Conservation (phyloP, 768 basidiomycete species). For the Mycena indigotica region DNA sequence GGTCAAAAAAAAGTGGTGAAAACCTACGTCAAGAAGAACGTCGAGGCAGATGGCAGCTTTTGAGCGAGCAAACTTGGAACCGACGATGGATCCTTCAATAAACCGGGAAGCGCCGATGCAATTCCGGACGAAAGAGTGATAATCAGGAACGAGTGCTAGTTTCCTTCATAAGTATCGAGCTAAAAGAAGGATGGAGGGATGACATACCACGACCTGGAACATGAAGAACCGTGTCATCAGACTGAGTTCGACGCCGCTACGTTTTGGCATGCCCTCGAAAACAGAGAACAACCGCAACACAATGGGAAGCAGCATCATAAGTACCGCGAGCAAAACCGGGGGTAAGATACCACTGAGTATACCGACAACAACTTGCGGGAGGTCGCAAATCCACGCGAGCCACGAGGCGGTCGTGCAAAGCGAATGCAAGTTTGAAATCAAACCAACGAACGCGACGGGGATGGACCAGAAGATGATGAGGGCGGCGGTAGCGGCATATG, state of each 20-base stretch:
- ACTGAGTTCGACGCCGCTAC: conserved; percentile 81
- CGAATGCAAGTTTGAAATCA: conserved; percentile 76
- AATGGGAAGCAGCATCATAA: conserved; percentile 88
- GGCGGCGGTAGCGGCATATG: conserved; percentile 74
- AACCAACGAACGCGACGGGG: conserved; percentile 86
- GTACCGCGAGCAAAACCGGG: conserved; percentile 81
- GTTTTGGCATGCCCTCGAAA: conserved; percentile 89
- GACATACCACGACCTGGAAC: conserved; percentile 86
- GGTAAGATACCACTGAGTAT: conserved; percentile 90
- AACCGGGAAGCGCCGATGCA: conserved; percentile 61
- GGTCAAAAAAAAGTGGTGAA: background rate
- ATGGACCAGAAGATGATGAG: conserved; percentile 88
- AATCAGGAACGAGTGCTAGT: conserved; percentile 90
- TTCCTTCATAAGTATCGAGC: background rate
- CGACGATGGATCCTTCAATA: conserved; percentile 69
- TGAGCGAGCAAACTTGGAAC: conserved; percentile 72
- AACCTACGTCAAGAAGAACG: conserved; percentile 84
- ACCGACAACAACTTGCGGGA: conserved; percentile 68
- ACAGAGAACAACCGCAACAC: conserved; percentile 76
- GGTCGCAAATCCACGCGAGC: conserved; percentile 81
- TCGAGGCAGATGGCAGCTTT: conserved; percentile 81
- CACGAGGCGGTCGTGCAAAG: conserved; percentile 67
- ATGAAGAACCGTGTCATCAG: conserved; percentile 92
- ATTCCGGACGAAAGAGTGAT: conserved; percentile 86
- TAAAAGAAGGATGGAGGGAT: background rate